These are phyloP conservation scores for Phaffomyces opuntiae DNA, from an alignment of 805 yeast genomes.

Conservation along the genomic window DNA sequence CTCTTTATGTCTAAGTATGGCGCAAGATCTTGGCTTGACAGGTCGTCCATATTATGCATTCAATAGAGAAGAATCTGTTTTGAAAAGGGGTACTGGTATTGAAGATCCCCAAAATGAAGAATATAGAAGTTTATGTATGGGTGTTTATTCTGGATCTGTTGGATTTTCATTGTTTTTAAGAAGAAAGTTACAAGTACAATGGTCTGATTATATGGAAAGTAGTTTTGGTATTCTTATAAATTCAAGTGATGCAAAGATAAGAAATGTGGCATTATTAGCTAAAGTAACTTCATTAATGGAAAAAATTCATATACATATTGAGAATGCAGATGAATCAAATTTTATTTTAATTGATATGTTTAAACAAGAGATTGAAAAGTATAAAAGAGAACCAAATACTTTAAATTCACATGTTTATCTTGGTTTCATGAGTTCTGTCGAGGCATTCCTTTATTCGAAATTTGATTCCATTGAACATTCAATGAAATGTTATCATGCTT, in stretches of 20 bases:
- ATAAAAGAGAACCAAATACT: conserved; percentile 6
- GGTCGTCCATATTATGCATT: conserved; percentile 41
- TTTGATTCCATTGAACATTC: conserved; percentile 10
- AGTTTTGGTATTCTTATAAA: conserved; percentile 45
- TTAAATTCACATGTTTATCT: conserved; percentile 9
- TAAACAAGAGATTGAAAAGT: conserved; percentile 11
- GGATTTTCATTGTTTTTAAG: conserved; percentile 60
- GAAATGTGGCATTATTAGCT: conserved; percentile 48
- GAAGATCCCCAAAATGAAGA: conserved; percentile 38
- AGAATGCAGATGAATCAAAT: conserved; percentile 13
- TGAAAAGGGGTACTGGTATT: conserved; percentile 32
- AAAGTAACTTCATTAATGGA: conserved; percentile 57
- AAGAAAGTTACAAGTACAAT: conserved; percentile 51
- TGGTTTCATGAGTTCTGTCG: conserved; percentile 19
- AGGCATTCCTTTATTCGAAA: conserved; percentile 21
- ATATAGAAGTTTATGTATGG: conserved; percentile 44
- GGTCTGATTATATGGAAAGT: conserved; percentile 56
- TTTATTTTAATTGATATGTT: conserved; percentile 12
- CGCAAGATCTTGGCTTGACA: conserved; percentile 71
- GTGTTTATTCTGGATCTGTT: conserved; percentile 55
- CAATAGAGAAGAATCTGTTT: conserved; percentile 33
- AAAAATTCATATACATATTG: conserved; percentile 30
- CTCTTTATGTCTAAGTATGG: conserved; percentile 55
- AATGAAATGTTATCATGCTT: conserved; percentile 18
- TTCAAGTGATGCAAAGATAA: conserved; percentile 25